Evolutionary conservation across 176 grass and related monocot genomes (phyloP), one percentile per base, ranked within the genome.

Genomic region (Aegilops bicornis): DNA sequence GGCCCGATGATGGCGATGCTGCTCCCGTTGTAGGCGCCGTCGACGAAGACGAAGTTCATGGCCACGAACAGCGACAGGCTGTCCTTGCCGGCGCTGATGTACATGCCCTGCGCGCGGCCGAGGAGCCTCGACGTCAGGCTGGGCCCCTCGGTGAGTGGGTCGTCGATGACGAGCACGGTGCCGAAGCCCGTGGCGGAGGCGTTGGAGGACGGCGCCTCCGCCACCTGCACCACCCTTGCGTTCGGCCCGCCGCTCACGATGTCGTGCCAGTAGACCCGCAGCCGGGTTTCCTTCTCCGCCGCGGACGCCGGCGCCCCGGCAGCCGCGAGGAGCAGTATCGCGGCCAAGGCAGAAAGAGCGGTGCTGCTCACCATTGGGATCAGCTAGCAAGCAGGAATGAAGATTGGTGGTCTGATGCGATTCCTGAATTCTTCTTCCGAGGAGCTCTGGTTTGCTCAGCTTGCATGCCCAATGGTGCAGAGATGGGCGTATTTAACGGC

Each of bases 231-330:
- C 0, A 79, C 29, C 54, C 90, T 90, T 2, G 88, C 8, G 88
- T 91, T 89, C 3, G 84, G 87, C 0, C 69, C 36, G 37, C 94
- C 89, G 78, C 73, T 88, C 86, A 88, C 60, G 31, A 90, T 68
- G 78, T 96, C 91, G 87, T 96, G 94, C 87, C 88, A 96, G 94
- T 78, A 96, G 72, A 96, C 84, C 39, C 87, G 87, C 22, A 96
- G 76, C n/a, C 64, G 69, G 29, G 84, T 89, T 13, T 84, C 76
- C 75, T 66, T 91, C 70, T 75, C 59, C 2, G 2, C 24, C 2
- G 73, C 64, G 5, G 86, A 25, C 17, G 29, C 30, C 7, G 60
- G 13, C 10, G 65, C 23, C 11, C 4, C 2, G 0, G 69, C 10
- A 5, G 69, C 36, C 10, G 37, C 36, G 37, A 73, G 69, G 69